A percentile compares a stretch with the other conserved stretches of the same genome.
Conservation (phyloP, 495 filamentous ascomycete species). For the Talaromyces borbonicus region DNA sequence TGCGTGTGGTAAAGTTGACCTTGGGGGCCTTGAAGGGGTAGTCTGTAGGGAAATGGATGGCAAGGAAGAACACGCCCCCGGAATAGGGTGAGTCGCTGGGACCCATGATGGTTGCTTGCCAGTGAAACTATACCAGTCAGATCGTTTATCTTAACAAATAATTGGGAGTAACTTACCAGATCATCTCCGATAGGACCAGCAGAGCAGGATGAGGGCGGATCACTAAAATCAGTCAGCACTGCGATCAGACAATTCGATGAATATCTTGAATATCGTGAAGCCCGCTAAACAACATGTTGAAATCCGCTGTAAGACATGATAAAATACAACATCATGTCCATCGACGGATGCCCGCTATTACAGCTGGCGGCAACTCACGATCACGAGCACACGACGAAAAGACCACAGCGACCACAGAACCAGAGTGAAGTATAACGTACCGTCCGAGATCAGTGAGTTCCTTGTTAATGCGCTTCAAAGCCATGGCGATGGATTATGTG, state of each 20-base stretch:
- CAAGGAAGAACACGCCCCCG: slow-evolving; percentile 95
- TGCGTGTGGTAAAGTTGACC: slow-evolving; percentile 99
- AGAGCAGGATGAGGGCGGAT: slow-evolving; percentile 97
- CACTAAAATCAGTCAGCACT: slow-evolving; percentile 43
- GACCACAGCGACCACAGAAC: neutral
- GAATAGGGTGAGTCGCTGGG: slow-evolving; percentile 94
- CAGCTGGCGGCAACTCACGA: slow-evolving; percentile 13
- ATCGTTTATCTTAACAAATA: neutral
- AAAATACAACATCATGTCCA: too few relatives aligned
- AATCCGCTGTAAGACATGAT: too few relatives aligned
- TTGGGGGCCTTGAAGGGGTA: slow-evolving; percentile 99
- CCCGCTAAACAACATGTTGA: too few relatives aligned
- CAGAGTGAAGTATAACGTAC: slow-evolving; percentile 44
- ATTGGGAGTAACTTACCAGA: slow-evolving; percentile 53
- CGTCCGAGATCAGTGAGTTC: slow-evolving; percentile 98
- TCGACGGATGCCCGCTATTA: slow-evolving; percentile 16
- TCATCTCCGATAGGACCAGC: slow-evolving; percentile 95
- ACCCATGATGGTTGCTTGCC: slow-evolving; percentile 99
- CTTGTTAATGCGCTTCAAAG: slow-evolving; percentile 99
- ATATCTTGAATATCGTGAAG: too few relatives aligned
- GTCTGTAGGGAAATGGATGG: slow-evolving; percentile 98
- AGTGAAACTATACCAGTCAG: slow-evolving; percentile 70
- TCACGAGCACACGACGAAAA: slow-evolving; percentile 4
- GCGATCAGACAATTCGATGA: neutral
- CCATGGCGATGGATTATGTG: slow-evolving; percentile 55